Evolutionary conservation across 306 rosid species (phyloP), one percentile per base, ranked within the genome.

Genomic region (Cicer yamashitae): DNA sequence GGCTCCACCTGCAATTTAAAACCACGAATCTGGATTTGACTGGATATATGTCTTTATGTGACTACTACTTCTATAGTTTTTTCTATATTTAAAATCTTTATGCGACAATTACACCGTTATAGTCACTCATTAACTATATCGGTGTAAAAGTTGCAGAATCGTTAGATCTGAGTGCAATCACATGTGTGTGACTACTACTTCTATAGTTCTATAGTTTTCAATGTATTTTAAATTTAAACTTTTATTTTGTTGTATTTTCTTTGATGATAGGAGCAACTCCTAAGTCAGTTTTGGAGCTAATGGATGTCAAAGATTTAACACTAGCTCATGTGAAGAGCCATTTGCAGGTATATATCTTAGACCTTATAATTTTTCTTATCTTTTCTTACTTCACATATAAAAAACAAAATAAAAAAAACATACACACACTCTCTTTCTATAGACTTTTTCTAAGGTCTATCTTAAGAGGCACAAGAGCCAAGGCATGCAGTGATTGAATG

Each of bases 311-410:
- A 84, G 98, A 93, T 85, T 94, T 93, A 60, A 93, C 97, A 50
- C 89, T 93, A 8, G 96, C 98, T 82, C 98, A 93, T 87, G 98
- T 93, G 7, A 93, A 93, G 88, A 93, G 98, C 75, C 98, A 93
- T 85, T 89, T 93, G 67, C 98, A 93, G 98, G 98, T 93, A 87
- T 48, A 87, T 69, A 10, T 7, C 17, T 50, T 22, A 70, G 8
- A 43, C 40, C 38, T 37, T 64, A 25, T 25, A 25, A 25, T 37
- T 46, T 67, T 41, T 34, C 13, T 65, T 39, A 52, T 48, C 34
- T 12, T 41, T 13, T 14, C 41, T 38, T 1, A 6, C 18, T 67
- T 11, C 37, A 39, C 81, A 68, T 39, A 63, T 71, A 62, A 73
- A 25, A 22, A 74, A 80, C 64, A 73, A 79, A 75, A 70, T 61